A percentile compares a stretch with the other conserved stretches of the same genome.
These are phyloP conservation scores for Trichaptum fuscoviolaceum DNA, from an alignment of 768 basidiomycete genomes.

Conservation along the genomic window DNA sequence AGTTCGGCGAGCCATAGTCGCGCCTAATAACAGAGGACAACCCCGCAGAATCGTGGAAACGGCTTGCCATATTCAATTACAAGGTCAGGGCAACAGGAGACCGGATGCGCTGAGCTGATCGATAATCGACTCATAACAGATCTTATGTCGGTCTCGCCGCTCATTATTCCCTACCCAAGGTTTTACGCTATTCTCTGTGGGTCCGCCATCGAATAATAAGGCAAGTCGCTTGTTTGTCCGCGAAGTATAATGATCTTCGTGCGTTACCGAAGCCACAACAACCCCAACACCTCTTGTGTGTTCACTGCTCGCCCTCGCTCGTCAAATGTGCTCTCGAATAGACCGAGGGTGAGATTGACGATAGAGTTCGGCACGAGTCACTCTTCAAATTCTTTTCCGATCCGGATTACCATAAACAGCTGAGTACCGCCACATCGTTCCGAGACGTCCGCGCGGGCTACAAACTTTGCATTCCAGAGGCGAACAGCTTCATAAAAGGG, in stretches of 20 bases:
- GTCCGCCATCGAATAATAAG: background rate
- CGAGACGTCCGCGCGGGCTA: background rate
- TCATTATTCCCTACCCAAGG: background rate
- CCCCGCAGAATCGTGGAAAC: background rate
- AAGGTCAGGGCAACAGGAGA: background rate
- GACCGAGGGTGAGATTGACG: background rate
- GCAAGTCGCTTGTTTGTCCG: background rate
- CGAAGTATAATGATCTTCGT: background rate
- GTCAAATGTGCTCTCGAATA: background rate
- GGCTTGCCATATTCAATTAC: background rate
- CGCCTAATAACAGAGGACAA: slow-evolving; percentile 1
- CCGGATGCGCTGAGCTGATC: background rate
- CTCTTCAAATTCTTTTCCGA: background rate
- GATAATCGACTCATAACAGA: background rate
- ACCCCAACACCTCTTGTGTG: background rate
- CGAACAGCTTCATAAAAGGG: background rate
- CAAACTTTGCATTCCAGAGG: background rate
- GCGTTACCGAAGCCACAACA: background rate
- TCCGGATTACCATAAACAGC: background rate
- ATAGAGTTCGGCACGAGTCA: background rate
- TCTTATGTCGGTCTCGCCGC: background rate
- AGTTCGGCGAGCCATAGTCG: background rate
- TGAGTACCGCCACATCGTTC: slow-evolving; percentile 1
- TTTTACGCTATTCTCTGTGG: background rate
- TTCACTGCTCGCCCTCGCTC: background rate